Evolutionary conservation across 192 early-diverging fungal genomes (phyloP).

Genomic region (Rhizoclosmatium globosum): DNA sequence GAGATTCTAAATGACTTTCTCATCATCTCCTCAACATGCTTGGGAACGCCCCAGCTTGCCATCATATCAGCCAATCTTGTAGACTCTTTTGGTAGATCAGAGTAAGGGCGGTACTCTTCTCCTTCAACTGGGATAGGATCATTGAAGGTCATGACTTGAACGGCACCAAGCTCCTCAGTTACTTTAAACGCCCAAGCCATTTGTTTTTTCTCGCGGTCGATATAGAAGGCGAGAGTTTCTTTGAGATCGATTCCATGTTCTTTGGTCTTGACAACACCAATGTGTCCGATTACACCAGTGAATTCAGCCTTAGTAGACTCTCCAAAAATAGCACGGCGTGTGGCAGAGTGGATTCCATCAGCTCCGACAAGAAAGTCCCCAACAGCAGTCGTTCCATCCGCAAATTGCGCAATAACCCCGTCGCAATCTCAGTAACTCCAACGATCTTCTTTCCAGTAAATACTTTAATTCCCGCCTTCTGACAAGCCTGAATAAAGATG

Average conservation of each 20-base stretch:
- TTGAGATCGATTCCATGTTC: slow-evolving; percentile 13
- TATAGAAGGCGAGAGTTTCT: not conserved
- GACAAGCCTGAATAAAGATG: not conserved
- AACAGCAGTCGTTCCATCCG: slow-evolving; percentile 3
- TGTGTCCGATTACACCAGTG: not conserved
- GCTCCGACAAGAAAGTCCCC: slow-evolving; percentile 15
- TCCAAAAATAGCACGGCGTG: not conserved
- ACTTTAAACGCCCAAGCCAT: not conserved
- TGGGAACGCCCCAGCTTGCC: slow-evolving; percentile 12
- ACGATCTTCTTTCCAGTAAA: slow-evolving; percentile 25
- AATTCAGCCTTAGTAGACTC: not conserved
- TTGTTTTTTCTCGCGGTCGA: slow-evolving; percentile 14
- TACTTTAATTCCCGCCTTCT: not conserved
- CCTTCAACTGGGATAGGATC: slow-evolving; percentile 9
- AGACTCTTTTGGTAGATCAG: slow-evolving; percentile 14
- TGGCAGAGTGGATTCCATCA: slow-evolving; percentile 24
- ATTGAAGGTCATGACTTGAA: not conserved
- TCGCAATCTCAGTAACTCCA: not conserved
- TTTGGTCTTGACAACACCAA: not conserved
- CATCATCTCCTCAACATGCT: not conserved
- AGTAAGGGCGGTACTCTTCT: slow-evolving; percentile 3
- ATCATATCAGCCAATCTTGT: slow-evolving; percentile 19
- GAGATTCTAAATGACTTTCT: slow-evolving; percentile 12
- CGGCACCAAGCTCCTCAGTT: slow-evolving; percentile 2
- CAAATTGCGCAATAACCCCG: slow-evolving; percentile 13